Evolutionary conservation across 768 basidiomycete species (phyloP).

Genomic region (Panus rudis): DNA sequence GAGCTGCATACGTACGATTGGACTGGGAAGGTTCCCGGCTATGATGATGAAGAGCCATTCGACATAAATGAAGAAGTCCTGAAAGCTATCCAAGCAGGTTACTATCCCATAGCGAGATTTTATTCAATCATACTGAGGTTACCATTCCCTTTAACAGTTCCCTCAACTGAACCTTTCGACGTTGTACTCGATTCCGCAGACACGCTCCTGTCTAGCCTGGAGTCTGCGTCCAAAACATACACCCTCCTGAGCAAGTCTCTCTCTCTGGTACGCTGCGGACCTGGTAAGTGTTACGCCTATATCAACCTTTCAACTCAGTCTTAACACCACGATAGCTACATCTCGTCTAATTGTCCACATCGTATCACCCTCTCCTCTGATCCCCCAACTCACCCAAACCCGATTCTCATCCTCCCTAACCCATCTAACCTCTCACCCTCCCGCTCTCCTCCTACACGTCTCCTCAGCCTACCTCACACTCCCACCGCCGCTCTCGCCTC

Average conservation of each 20-base stretch:
- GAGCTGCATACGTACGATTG: slow-evolving; percentile 42
- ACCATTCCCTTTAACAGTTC: slow-evolving; percentile 20
- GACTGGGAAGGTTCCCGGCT: slow-evolving; percentile 46
- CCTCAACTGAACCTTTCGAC: slow-evolving; percentile 40
- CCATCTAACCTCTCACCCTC: slow-evolving; percentile 63
- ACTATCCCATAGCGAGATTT: background rate
- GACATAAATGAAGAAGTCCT: background rate
- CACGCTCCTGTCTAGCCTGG: slow-evolving; percentile 52
- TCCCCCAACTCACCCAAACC: slow-evolving; percentile 52
- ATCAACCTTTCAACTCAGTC: background rate
- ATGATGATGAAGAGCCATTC: slow-evolving; percentile 28
- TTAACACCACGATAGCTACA: slow-evolving; percentile 28
- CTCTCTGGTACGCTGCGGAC: slow-evolving; percentile 34
- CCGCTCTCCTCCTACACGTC: slow-evolving; percentile 60
- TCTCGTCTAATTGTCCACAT: slow-evolving; percentile 59
- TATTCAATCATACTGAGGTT: background rate
- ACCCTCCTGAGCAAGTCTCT: slow-evolving; percentile 44
- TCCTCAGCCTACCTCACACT: slow-evolving; percentile 62
- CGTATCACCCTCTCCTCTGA: slow-evolving; percentile 39
- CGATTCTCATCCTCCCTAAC: slow-evolving; percentile 58
- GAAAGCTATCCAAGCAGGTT: slow-evolving; percentile 1
- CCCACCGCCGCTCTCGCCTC: slow-evolving; percentile 55
- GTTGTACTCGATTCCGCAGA: slow-evolving; percentile 71
- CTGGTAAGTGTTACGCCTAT: slow-evolving; percentile 35
- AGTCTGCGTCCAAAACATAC: slow-evolving; percentile 46